Conservation (phyloP, 2,329 filamentous ascomycete genomes). For the Nannizzia gypsea region DNA sequence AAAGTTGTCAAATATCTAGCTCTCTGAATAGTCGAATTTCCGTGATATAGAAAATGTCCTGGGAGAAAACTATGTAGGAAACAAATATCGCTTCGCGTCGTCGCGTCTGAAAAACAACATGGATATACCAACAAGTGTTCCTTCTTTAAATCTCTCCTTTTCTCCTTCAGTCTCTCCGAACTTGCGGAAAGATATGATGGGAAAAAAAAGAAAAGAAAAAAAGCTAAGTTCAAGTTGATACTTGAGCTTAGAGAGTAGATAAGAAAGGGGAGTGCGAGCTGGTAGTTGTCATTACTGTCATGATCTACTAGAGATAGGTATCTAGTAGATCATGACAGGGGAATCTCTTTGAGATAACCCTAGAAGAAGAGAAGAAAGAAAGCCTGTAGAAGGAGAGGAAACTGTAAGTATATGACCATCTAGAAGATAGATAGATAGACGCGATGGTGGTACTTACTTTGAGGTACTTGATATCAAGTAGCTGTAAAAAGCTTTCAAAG, state of each 20-base stretch:
- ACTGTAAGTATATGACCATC: not conserved
- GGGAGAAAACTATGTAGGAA: too few relatives aligned
- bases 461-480: slow-evolving; percentile 5
- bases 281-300: slow-evolving; percentile 7
- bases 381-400: not conserved
- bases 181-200: slow-evolving; percentile 12
- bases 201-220: slow-evolving; percentile 9
- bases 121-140: too few relatives aligned
- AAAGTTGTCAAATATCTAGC: too few relatives aligned
- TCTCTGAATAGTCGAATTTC: too few relatives aligned
- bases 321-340: slow-evolving; percentile 5
- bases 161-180: slow-evolving; percentile 11
- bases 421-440: not conserved
- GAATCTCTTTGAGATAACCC: slow-evolving; percentile 5
- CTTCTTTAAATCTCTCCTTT: not conserved
- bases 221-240: not conserved
- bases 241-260: not conserved
- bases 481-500: not conserved
- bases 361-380: slow-evolving; percentile 1
- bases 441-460: slow-evolving; percentile 2
- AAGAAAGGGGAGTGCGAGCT: not conserved
- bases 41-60: too few relatives aligned
- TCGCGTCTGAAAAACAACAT: too few relatives aligned
- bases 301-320: not conserved
- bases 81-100: too few relatives aligned